phyloP scores from a whole-genome alignment of 495 filamentous ascomycete genomes.

The Lasiosphaeria miniovina region DNA sequence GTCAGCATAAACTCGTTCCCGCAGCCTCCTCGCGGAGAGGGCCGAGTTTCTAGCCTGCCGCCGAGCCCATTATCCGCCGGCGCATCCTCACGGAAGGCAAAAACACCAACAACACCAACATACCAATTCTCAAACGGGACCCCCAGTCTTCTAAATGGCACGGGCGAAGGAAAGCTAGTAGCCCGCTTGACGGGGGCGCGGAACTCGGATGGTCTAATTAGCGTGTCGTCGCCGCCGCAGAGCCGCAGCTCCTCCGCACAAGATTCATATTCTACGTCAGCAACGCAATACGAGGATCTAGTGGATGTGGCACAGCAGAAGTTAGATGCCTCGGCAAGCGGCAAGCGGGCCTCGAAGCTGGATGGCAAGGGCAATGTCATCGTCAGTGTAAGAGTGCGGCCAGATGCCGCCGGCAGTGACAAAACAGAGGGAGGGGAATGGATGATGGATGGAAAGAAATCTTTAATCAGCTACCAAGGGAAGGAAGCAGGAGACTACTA shows the following conservation, averaged over 20 bases:
- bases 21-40: constrained; percentile 70
- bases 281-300: constrained; percentile 78
- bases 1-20: constrained; percentile 91
- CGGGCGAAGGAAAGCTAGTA: constrained; percentile 70
- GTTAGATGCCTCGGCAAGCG: constrained; percentile 33
- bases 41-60: constrained; percentile 53
- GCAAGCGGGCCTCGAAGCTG: constrained; percentile 45
- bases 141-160: constrained; percentile 75
- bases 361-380: constrained; percentile 93
- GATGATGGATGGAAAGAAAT: constrained; percentile 82
- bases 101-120: constrained; percentile 36
- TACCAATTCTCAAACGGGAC: constrained; percentile 49
- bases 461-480: constrained; percentile 77
- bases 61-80: constrained; percentile 58
- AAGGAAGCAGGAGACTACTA: constrained; percentile 89
- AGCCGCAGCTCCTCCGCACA: constrained; percentile 87
- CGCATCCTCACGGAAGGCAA: constrained; percentile 39
- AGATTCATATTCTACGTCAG: constrained; percentile 85
- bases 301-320: constrained; percentile 50
- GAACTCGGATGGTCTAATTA: constrained; percentile 68
- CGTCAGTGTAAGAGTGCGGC: constrained; percentile 90
- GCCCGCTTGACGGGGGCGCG: constrained; percentile 53
- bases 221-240: constrained; percentile 72
- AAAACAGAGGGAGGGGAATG: constrained; percentile 71
- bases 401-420: constrained; percentile 65